These are phyloP conservation scores for Ceratocystis smalleyi DNA, from an alignment of 2,329 filamentous ascomycete species.

Conservation along the genomic window DNA sequence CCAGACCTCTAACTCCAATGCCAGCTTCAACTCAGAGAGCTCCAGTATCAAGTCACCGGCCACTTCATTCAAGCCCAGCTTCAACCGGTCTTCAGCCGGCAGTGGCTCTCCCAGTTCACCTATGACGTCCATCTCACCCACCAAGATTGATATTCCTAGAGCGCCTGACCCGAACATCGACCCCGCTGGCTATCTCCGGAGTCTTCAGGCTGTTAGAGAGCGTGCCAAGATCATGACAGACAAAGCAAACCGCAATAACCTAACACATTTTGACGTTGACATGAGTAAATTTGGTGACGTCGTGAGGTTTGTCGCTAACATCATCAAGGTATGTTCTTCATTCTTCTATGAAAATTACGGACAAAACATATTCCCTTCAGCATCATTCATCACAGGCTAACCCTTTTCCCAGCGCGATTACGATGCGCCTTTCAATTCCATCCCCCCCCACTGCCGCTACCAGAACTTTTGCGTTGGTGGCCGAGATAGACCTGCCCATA, in stretches of 20 bases:
- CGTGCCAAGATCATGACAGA: conserved; percentile 57
- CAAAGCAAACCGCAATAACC: conserved; percentile 60
- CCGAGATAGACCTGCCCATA: conserved; percentile 54
- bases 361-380: neutral
- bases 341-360: neutral
- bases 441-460: conserved; percentile 75
- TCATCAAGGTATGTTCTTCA: conserved; percentile 61
- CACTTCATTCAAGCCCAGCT: conserved; percentile 24
- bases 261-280: conserved; percentile 81
- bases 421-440: conserved; percentile 40
- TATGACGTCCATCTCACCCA: conserved; percentile 37
- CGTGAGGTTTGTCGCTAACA: conserved; percentile 73
- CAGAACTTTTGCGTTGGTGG: conserved; percentile 76
- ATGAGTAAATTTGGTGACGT: conserved; percentile 70
- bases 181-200: conserved; percentile 79
- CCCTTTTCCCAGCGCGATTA: conserved; percentile 31
- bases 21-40: conserved; percentile 36
- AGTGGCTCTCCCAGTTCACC: conserved; percentile 34
- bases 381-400: neutral
- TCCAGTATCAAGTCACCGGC: conserved; percentile 33
- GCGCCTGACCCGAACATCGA: conserved; percentile 78
- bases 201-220: conserved; percentile 75
- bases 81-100: conserved; percentile 37
- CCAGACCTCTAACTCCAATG: conserved; percentile 32
- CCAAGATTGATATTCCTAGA: conserved; percentile 67